Conservation (phyloP, 306 rosid genomes). For the Dalbergia cochinchinensis region DNA sequence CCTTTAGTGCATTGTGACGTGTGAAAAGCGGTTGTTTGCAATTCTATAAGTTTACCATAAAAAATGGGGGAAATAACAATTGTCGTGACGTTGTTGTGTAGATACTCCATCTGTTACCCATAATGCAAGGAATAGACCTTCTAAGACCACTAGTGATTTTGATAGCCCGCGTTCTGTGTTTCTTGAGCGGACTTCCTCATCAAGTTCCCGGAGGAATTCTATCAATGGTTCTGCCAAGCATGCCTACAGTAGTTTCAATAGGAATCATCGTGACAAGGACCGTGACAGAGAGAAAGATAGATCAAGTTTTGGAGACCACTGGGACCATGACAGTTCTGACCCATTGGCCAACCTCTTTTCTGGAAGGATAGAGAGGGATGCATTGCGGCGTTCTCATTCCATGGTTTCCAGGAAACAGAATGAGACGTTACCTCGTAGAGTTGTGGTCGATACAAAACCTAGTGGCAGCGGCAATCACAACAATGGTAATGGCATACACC, state of each 20-base stretch:
- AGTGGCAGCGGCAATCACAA: slow-evolving; percentile 57
- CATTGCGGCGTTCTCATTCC: slow-evolving; percentile 82
- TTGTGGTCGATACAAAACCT: slow-evolving; percentile 62
- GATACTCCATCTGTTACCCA: slow-evolving; percentile 67
- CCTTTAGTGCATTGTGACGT: background rate
- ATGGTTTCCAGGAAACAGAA: slow-evolving; percentile 82
- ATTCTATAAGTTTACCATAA: background rate
- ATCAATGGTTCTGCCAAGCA: slow-evolving; percentile 89
- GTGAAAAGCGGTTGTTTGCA: slow-evolving; percentile 3
- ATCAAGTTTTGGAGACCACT: slow-evolving; percentile 66
- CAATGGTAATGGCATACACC: slow-evolving; percentile 69
- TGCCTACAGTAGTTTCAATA: slow-evolving; percentile 93
- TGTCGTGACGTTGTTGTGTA: slow-evolving; percentile 46
- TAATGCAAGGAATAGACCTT: slow-evolving; percentile 68
- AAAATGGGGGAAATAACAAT: slow-evolving; percentile 24
- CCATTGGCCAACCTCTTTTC: slow-evolving; percentile 66
- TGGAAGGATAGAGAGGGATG: slow-evolving; percentile 81
- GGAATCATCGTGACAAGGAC: slow-evolving; percentile 94
- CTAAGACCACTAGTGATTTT: slow-evolving; percentile 68
- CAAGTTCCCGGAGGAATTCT: slow-evolving; percentile 82
- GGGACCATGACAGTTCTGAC: slow-evolving; percentile 83
- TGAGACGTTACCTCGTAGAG: slow-evolving; percentile 69
- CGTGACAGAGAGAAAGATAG: slow-evolving; percentile 95
- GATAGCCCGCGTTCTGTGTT: slow-evolving; percentile 75
- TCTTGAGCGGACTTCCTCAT: slow-evolving; percentile 80